These are phyloP conservation scores for Boletellus deceptivus DNA, from an alignment of 1,284 basidiomycete species.

Conservation along the genomic window DNA sequence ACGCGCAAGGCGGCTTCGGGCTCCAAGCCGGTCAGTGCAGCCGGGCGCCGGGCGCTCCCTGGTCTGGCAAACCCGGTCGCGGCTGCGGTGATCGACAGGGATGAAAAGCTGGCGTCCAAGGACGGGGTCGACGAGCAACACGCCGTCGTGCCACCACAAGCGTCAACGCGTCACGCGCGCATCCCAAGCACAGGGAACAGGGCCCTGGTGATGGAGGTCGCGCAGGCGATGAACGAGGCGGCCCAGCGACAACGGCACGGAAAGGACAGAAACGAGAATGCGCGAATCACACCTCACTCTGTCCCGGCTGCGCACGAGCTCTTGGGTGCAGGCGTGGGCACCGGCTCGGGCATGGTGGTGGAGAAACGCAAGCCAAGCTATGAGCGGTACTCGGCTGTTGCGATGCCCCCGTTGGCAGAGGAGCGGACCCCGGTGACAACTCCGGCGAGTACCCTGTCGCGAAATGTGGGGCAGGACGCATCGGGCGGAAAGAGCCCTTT, in stretches of 20 bases:
- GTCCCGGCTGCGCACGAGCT: not conserved
- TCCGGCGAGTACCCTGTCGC: slow-evolving; percentile 53
- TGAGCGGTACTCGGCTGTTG: slow-evolving; percentile 61
- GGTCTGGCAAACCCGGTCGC: slow-evolving; percentile 30
- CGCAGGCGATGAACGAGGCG: slow-evolving; percentile 54
- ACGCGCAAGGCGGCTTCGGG: not conserved
- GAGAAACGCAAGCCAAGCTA: slow-evolving; percentile 66
- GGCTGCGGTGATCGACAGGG: slow-evolving; percentile 4
- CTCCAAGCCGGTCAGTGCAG: slow-evolving; percentile 8
- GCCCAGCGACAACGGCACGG: slow-evolving; percentile 13
- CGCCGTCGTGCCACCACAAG: slow-evolving; percentile 8
- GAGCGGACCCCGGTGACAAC: slow-evolving; percentile 60
- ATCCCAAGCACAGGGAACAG: slow-evolving; percentile 68
- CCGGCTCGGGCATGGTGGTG: slow-evolving; percentile 6
- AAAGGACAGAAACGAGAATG: not conserved
- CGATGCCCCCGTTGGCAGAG: slow-evolving; percentile 64
- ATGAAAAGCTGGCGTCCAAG: slow-evolving; percentile 6
- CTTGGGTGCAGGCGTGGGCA: slow-evolving; percentile 8
- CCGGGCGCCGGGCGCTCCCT: slow-evolving; percentile 40
- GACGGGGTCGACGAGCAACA: slow-evolving; percentile 13
- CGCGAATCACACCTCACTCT: not conserved
- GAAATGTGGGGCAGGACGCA: slow-evolving; percentile 24
- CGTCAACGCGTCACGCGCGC: slow-evolving; percentile 43
- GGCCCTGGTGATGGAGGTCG: slow-evolving; percentile 74
- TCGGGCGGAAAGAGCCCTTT: slow-evolving; percentile 7